phyloP scores from a whole-genome alignment of 495 filamentous ascomycete species.

The Penicillium antarcticum region DNA sequence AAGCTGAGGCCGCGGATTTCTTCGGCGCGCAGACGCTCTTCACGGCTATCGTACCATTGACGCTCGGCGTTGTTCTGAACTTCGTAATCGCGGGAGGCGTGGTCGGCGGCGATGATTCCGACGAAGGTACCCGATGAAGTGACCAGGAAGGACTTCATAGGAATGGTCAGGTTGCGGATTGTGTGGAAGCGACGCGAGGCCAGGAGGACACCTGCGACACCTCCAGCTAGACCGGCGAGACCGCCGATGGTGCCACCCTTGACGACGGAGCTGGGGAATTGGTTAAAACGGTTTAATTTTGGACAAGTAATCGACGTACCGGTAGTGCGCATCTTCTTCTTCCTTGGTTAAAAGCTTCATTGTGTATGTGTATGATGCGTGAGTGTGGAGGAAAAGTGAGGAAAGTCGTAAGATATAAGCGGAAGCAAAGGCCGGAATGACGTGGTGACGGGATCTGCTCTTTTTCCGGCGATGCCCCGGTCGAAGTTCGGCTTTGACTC shows the following conservation, averaged over 20 bases:
- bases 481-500: slow-evolving; percentile 16
- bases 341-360: slow-evolving; percentile 97
- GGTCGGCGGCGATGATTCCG: slow-evolving; percentile 83
- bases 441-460: slow-evolving; percentile 28
- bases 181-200: slow-evolving; percentile 63
- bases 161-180: slow-evolving; percentile 77
- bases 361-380: slow-evolving; percentile 18
- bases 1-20: slow-evolving; percentile 47
- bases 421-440: slow-evolving; percentile 33
- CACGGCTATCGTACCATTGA: slow-evolving; percentile 61
- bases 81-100: slow-evolving; percentile 72
- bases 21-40: slow-evolving; percentile 50
- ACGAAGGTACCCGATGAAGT: slow-evolving; percentile 78
- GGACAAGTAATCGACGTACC: slow-evolving; percentile 33
- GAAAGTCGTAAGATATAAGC: slow-evolving; percentile 9
- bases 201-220: slow-evolving; percentile 58
- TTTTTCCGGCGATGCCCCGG: slow-evolving; percentile 10
- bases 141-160: slow-evolving; percentile 88
- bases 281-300: slow-evolving; percentile 20
- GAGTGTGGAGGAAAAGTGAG: background rate
- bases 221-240: slow-evolving; percentile 58
- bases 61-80: slow-evolving; percentile 59
- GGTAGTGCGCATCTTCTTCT: slow-evolving; percentile 71
- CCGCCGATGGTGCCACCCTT: slow-evolving; percentile 75
- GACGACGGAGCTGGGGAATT: slow-evolving; percentile 57